Percentiles rank a stretch among this genome's conserved stretches.
Evolutionary conservation across 345 rosid species (phyloP).

Genomic region (Acer campestre): DNA sequence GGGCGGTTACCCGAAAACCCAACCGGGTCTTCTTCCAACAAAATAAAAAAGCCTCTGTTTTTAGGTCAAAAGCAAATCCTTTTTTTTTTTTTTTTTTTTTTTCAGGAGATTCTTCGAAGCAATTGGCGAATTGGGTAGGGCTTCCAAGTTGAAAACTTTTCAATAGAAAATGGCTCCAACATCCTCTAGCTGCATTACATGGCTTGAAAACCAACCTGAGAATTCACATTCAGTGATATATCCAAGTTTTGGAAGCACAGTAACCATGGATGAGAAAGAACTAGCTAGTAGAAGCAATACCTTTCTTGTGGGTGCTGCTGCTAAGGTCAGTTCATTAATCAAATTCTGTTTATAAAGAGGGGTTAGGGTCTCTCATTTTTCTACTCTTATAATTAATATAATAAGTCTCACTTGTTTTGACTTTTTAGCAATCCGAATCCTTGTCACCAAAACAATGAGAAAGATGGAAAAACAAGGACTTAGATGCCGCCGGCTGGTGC

Average conservation of each 20-base stretch:
- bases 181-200: constrained; percentile 26
- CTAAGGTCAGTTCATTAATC: constrained; percentile 25
- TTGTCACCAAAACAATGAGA: no score
- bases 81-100: no score
- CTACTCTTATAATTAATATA: no score
- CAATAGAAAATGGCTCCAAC: constrained; percentile 15
- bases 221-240: constrained; percentile 28
- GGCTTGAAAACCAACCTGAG: constrained; percentile 38
- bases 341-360: not conserved
- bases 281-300: constrained; percentile 23
- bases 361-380: no score
- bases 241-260: constrained; percentile 37
- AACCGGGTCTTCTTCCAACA: no score
- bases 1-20: no score
- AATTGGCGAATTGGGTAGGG: no score
- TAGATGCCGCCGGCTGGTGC: constrained; percentile 3
- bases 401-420: no score
- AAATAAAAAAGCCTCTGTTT: no score
- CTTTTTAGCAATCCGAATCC: no score
- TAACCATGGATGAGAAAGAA: constrained; percentile 20
- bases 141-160: constrained; percentile 10
- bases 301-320: constrained; percentile 40
- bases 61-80: no score
- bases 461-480: constrained; percentile 1
- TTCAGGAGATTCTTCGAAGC: no score